These are phyloP conservation scores for Diaporthe sp. DNA, from an alignment of 2,329 filamentous ascomycete species.

Conservation along the genomic window DNA sequence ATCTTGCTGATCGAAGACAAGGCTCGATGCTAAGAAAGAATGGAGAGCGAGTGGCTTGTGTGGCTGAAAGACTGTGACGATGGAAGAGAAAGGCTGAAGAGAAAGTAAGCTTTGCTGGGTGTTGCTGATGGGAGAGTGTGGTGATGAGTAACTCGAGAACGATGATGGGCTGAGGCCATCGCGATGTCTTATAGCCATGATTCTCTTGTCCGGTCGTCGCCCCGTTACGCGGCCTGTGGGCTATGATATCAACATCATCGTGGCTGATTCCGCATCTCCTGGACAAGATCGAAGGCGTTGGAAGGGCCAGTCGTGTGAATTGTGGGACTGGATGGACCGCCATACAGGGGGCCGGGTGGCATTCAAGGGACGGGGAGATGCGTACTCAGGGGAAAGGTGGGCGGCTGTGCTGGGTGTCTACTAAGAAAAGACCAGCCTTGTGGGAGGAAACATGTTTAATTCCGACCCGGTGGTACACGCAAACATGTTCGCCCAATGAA, in stretches of 20 bases:
- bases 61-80: slow-evolving; percentile 12
- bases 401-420: not conserved
- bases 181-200: slow-evolving; percentile 12
- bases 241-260: slow-evolving; percentile 10
- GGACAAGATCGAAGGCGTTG: not conserved
- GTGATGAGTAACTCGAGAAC: not conserved
- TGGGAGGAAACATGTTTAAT: slow-evolving; percentile 21
- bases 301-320: not conserved
- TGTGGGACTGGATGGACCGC: slow-evolving; percentile 19
- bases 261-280: not conserved
- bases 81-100: not conserved
- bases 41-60: not conserved
- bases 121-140: slow-evolving; percentile 1
- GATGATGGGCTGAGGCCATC: slow-evolving; percentile 15
- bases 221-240: slow-evolving; percentile 29
- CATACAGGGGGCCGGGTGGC: not conserved
- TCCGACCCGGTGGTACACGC: slow-evolving; percentile 1
- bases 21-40: not conserved
- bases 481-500: slow-evolving; percentile 16
- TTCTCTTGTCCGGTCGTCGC: not conserved
- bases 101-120: not conserved
- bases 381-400: not conserved
- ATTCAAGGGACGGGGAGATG: slow-evolving; percentile 14
- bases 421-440: slow-evolving; percentile 27
- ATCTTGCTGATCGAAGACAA: slow-evolving; percentile 39